Conservation (phyloP, 495 filamentous ascomycete species). For the Monascus purpureus region DNA sequence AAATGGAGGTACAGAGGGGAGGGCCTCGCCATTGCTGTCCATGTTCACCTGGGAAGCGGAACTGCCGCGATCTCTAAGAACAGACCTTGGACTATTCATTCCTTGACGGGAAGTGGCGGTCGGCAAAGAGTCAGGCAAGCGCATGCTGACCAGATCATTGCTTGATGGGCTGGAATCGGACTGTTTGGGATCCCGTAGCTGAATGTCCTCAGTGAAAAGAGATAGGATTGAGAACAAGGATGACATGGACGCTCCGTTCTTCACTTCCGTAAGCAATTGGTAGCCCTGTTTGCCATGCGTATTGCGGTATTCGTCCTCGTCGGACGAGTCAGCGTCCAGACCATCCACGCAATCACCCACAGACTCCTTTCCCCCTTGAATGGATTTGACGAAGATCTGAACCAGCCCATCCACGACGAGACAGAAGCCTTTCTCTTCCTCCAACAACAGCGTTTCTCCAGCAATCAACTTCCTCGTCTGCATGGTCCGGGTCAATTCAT, state of each 20-base stretch:
- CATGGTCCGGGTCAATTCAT: slow-evolving; percentile 95
- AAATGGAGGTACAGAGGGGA: slow-evolving; percentile 57
- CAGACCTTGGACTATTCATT: slow-evolving; percentile 20
- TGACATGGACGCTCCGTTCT: slow-evolving; percentile 97
- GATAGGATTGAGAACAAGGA: slow-evolving; percentile 95
- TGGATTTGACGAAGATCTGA: slow-evolving; percentile 95
- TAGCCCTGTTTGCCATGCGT: slow-evolving; percentile 60
- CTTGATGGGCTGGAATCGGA: slow-evolving; percentile 30
- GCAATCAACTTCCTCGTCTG: slow-evolving; percentile 93
- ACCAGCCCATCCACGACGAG: slow-evolving; percentile 93
- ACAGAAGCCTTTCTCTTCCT: slow-evolving; percentile 97
- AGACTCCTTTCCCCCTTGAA: slow-evolving; percentile 35
- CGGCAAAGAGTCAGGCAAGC: slow-evolving; percentile 31
- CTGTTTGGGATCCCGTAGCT: slow-evolving; percentile 46
- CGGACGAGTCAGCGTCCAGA: slow-evolving; percentile 23
- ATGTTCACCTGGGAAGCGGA: slow-evolving; percentile 5
- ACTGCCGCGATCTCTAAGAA: slow-evolving; percentile 11
- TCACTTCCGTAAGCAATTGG: slow-evolving; percentile 90
- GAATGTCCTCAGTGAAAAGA: slow-evolving; percentile 89
- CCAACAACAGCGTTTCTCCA: slow-evolving; percentile 84
- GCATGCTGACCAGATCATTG: slow-evolving; percentile 14
- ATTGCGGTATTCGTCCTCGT: slow-evolving; percentile 52
- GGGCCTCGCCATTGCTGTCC: slow-evolving; percentile 10
- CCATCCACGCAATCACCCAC: slow-evolving; percentile 10
- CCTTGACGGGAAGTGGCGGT: slow-evolving; percentile 16